Base-by-base conservation (phyloP, 2,329 filamentous ascomycete genomes). In the Hyphodiscus sp. region DNA sequence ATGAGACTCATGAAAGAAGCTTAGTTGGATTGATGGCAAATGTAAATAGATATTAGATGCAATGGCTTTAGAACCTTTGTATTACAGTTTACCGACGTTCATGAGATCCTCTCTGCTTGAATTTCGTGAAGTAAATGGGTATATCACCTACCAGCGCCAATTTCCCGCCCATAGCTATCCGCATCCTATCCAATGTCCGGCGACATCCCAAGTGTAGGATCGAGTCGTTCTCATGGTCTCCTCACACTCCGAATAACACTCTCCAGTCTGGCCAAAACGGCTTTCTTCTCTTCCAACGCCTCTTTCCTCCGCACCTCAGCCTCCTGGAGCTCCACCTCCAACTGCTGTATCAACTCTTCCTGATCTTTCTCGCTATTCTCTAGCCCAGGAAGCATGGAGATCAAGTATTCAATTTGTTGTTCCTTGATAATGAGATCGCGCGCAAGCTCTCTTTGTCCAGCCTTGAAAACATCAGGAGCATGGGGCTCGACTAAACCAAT, bases 341-440 rank as follows among this genome's bases (percentile, higher is more conserved):
- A 69, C 55, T 83, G 81, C 61, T 74, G 77, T 54, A 87, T 83
- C 53, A 80, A 79, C 59, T 79, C 76, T 66, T 87, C 79, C 69
- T 95, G 89, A 64, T 91, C 86, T 58, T 80, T 76, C 68, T 92
- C 87, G 64, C 86, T 92, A 58, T 85, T 88, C 45, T 89, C 86
- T 20, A 94, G 74, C 0, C 89, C 89, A 0, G 89, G 89, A 1
- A 95, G 75, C 20, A 79, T 81, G 16, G 83, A 86, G 54, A 92
- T 87, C 47, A 94, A 73, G 45, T 81, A 76, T 68, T 94, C 89
- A 57, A 94, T 90, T 72, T 92, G 87, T 71, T 91, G 87, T 63
- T 91, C 86, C 65, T 91, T 90, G 54, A 87, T 69, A 54, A 92
- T 84, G 23, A 94, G 75, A 67, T 92, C 89, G 57, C 81, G 80